A percentile compares a stretch with the other conserved stretches of the same genome.
Evolutionary conservation across 2,329 filamentous ascomycete genomes (phyloP).

Genomic region (Trichoderma asperellum): DNA sequence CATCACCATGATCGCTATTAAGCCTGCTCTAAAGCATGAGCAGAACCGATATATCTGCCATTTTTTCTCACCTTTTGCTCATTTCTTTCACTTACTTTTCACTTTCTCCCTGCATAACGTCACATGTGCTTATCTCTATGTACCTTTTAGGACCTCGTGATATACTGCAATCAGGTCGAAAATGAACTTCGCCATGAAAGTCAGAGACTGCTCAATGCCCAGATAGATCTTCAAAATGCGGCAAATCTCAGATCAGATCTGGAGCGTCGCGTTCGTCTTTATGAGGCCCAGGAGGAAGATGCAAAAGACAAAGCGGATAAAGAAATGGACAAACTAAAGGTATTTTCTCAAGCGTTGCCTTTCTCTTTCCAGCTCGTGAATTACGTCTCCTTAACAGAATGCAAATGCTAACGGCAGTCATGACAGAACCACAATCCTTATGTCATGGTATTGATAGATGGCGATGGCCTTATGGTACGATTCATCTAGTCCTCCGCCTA

Average conservation of each 20-base stretch:
- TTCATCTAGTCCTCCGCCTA: background rate
- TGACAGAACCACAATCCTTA: conserved; percentile 60
- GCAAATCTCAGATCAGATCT: conserved; percentile 53
- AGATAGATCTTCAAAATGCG: conserved; percentile 57
- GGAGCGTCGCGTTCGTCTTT: conserved; percentile 51
- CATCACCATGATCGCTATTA: background rate
- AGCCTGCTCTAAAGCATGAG: background rate
- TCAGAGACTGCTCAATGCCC: conserved; percentile 45
- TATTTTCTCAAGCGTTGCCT: conserved; percentile 37
- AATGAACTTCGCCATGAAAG: conserved; percentile 51
- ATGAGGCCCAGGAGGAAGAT: conserved; percentile 41
- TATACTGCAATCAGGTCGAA: conserved; percentile 49
- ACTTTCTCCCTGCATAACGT: background rate
- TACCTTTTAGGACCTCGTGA: conserved; percentile 39
- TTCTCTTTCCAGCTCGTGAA: background rate
- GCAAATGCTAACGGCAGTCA: background rate
- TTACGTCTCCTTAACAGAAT: background rate
- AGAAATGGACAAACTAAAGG: conserved; percentile 50
- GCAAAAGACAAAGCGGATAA: conserved; percentile 40
- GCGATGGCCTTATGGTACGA: conserved; percentile 62
- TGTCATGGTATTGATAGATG: conserved; percentile 64
- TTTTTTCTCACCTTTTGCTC: background rate
- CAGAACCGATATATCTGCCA: background rate
- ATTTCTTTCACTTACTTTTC: background rate
- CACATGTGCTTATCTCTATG: background rate